These are phyloP conservation scores for Pterocarpus macrocarpus DNA, from an alignment of 306 rosid species.

Conservation along the genomic window DNA sequence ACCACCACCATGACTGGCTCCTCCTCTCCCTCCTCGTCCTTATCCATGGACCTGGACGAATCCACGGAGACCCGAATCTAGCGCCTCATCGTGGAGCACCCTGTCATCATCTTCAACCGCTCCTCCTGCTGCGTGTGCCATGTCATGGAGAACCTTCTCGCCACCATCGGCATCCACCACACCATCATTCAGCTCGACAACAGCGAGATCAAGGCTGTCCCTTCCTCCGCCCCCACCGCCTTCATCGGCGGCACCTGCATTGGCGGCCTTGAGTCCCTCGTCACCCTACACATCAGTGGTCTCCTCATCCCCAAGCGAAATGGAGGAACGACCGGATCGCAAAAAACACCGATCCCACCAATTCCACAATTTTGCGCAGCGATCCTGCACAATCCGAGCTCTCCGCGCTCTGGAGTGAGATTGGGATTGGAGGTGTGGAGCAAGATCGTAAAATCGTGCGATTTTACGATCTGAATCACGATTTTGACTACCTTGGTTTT, in stretches of 20 bases:
- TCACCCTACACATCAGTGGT: slow-evolving; percentile 92
- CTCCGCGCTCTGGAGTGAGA: no score
- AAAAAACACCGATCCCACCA: no score
- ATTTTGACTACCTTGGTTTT: background rate
- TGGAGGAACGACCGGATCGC: no score
- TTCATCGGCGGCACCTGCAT: slow-evolving; percentile 84
- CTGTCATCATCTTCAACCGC: slow-evolving; percentile 88
- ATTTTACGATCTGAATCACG: no score
- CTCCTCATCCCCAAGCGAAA: slow-evolving; percentile 76
- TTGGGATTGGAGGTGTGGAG: no score
- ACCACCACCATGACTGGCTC: slow-evolving; percentile 32
- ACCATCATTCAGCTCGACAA: slow-evolving; percentile 90
- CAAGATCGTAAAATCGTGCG: no score
- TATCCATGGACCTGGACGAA: slow-evolving; percentile 85
- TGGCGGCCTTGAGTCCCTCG: slow-evolving; percentile 95
- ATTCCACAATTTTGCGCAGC: no score
- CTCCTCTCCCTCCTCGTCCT: slow-evolving; percentile 50
- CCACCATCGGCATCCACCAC: slow-evolving; percentile 84
- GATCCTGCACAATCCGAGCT: no score
- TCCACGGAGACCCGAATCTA: slow-evolving; percentile 87
- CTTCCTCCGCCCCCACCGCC: slow-evolving; percentile 59
- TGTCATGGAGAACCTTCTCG: slow-evolving; percentile 93
- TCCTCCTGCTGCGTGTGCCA: slow-evolving; percentile 97
- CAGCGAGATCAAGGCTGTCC: slow-evolving; percentile 77
- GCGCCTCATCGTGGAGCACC: slow-evolving; percentile 88